Conservation (phyloP, 805 yeast species). For the Candida pseudoglaebosa region DNA sequence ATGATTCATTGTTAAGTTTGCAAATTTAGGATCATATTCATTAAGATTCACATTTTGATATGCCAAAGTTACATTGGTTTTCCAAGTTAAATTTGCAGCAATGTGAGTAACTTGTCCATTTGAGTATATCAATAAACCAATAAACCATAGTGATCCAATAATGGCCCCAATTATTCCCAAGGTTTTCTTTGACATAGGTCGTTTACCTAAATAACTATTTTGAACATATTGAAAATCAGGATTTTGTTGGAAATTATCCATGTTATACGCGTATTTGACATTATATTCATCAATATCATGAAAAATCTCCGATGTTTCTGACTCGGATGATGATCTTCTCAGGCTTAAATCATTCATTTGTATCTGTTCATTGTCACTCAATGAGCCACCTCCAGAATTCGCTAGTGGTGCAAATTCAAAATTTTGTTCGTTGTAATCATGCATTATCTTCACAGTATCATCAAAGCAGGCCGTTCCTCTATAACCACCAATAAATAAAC, state of each 20-base stretch:
- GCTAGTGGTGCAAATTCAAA: background rate
- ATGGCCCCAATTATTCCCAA: slow-evolving; percentile 6
- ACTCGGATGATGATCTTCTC: slow-evolving; percentile 12
- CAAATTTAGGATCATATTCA: slow-evolving; percentile 20
- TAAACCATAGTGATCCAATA: slow-evolving; percentile 21
- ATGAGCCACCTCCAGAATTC: background rate
- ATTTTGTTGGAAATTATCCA: slow-evolving; percentile 20
- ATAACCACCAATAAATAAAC: too few relatives aligned
- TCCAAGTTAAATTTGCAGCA: slow-evolving; percentile 19
- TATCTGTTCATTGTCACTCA: background rate
- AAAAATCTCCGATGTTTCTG: slow-evolving; percentile 24
- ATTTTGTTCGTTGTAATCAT: background rate
- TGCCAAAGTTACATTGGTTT: slow-evolving; percentile 18
- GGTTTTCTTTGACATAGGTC: slow-evolving; percentile 7
- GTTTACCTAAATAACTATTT: slow-evolving; percentile 12
- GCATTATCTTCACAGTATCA: too few relatives aligned
- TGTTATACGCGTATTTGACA: slow-evolving; percentile 5
- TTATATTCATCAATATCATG: slow-evolving; percentile 23
- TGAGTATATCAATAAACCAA: slow-evolving; percentile 25
- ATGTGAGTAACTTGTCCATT: slow-evolving; percentile 14
- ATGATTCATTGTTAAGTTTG: slow-evolving; percentile 26
- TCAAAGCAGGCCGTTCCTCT: too few relatives aligned
- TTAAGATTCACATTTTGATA: slow-evolving; percentile 31
- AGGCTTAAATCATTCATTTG: slow-evolving; percentile 1
- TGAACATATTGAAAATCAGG: slow-evolving; percentile 20